phyloP scores from a whole-genome alignment of 129 eudicot genomes.

The Lonicera japonica region DNA sequence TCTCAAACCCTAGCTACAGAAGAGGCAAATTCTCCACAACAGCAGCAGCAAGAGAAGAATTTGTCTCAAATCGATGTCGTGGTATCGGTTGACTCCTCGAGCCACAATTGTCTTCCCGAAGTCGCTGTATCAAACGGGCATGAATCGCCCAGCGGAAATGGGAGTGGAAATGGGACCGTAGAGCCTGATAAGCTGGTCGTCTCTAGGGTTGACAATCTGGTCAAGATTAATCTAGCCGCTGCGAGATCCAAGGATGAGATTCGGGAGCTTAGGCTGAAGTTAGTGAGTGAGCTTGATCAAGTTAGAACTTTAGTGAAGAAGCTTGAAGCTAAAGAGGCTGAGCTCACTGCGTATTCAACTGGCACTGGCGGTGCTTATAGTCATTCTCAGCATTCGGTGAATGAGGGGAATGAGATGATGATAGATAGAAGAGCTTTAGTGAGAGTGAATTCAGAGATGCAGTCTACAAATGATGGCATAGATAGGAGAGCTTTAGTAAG shows the following conservation, averaged over 20 bases:
- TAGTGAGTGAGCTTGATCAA: conserved; percentile 54
- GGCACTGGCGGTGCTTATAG: conserved; percentile 12
- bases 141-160: too few species aligned
- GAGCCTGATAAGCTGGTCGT: conserved; percentile 31
- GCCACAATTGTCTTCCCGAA: conserved; percentile 15
- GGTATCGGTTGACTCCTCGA: conserved; percentile 22
- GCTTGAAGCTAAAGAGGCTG: conserved; percentile 63
- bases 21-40: conserved; percentile 16
- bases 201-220: conserved; percentile 42
- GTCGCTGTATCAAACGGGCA: conserved; percentile 2
- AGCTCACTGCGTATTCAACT: conserved; percentile 29
- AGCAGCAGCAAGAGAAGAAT: conserved; percentile 11
- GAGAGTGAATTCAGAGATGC: neutral
- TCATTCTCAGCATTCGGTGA: conserved; percentile 17
- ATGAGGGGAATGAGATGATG: neutral
- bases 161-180: conserved; percentile 37
- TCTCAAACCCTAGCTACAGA: conserved; percentile 6
- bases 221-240: conserved; percentile 45
- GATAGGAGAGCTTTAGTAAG: conserved; percentile 21
- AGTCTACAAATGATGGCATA: conserved; percentile 9
- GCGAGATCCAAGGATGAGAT: conserved; percentile 34
- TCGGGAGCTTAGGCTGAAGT: conserved; percentile 44
- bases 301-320: conserved; percentile 41
- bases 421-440: neutral
- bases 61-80: conserved; percentile 14